Base-by-base conservation (phyloP, 2,329 filamentous ascomycete species). In the Epicoccum nigrum region DNA sequence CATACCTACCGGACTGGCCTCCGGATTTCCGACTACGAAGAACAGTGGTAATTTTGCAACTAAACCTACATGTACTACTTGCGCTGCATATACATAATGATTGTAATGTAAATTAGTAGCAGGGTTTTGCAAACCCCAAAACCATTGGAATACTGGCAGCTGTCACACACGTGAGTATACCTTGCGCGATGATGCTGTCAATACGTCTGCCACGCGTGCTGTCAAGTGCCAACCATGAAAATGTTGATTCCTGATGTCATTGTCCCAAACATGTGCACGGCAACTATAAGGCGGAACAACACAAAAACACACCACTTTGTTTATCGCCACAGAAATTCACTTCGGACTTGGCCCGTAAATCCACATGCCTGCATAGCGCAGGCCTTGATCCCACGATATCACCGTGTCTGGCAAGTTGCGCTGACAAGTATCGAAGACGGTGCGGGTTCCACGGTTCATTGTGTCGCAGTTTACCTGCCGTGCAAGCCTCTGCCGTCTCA, bases 391-490 rank as follows among this genome's bases (percentile, higher is more conserved):
- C 45, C 33, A 44, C 37, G 34, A 32, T 51, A 37, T 40, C 55
- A 47, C 59, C 57, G n/a, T 33, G 37, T 42, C 23, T 21, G 61
- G 59, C 17, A 64, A 47, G 45, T 59, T 32, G 35, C 16, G 28
- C 11, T 12, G 8, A 15, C 17, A 55, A 56, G 54, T 56, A 58
- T 64, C 32, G 61, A 64, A 51, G 41, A 41, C 54, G 32, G 61
- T 49, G 53, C 35, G 45, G 49, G 50, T 59, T 62, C 59, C 58
- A 60, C 59, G 61, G 61, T 64, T 56, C 57, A 47, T 52, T 20
- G 15, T 45, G 54, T 56, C 49, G 38, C 49, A 47, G 43, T 44
- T 42, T 52, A 21, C 38, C 17, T 52, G 49, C 39, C 32, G 43
- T 47, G 49, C 21, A 41, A 44, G 49, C 49, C 43, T 38, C 30